phyloP scores from a whole-genome alignment of 2,329 filamentous ascomycete genomes.

The Tricladium varicosporioides region DNA sequence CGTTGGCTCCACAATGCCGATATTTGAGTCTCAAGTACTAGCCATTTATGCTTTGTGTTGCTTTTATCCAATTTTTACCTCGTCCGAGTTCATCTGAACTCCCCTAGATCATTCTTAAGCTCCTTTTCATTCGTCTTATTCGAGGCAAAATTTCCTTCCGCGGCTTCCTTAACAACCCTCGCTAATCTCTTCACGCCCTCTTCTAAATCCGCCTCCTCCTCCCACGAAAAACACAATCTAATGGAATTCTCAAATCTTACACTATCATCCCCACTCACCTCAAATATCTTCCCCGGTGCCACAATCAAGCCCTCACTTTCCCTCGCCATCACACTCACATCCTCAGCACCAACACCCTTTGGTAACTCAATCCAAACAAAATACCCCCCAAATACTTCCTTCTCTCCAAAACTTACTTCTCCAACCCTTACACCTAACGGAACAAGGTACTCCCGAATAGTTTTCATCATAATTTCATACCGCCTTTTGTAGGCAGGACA shows the following conservation, averaged over 20 bases:
- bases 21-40: too few relatives aligned
- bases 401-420: slow-evolving; percentile 40
- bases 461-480: slow-evolving; percentile 52
- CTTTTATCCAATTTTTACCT: too few relatives aligned
- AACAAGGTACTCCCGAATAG: slow-evolving; percentile 57
- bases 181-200: slow-evolving; percentile 68
- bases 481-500: slow-evolving; percentile 46
- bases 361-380: slow-evolving; percentile 79
- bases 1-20: too few relatives aligned
- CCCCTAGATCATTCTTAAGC: neutral
- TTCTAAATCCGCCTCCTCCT: slow-evolving; percentile 60
- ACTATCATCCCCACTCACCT: slow-evolving; percentile 57
- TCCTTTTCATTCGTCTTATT: neutral
- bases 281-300: slow-evolving; percentile 68
- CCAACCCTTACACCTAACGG: slow-evolving; percentile 57
- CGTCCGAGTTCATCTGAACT: neutral
- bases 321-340: slow-evolving; percentile 56
- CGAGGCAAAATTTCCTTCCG: slow-evolving; percentile 6
- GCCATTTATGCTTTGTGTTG: too few relatives aligned
- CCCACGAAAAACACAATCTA: slow-evolving; percentile 72
- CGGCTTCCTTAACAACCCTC: slow-evolving; percentile 38
- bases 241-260: slow-evolving; percentile 58
- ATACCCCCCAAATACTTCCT: slow-evolving; percentile 69
- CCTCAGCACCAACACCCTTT: slow-evolving; percentile 45
- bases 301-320: slow-evolving; percentile 65